phyloP scores from a whole-genome alignment of 2,329 filamentous ascomycete species.

The Orbilia quercus region DNA sequence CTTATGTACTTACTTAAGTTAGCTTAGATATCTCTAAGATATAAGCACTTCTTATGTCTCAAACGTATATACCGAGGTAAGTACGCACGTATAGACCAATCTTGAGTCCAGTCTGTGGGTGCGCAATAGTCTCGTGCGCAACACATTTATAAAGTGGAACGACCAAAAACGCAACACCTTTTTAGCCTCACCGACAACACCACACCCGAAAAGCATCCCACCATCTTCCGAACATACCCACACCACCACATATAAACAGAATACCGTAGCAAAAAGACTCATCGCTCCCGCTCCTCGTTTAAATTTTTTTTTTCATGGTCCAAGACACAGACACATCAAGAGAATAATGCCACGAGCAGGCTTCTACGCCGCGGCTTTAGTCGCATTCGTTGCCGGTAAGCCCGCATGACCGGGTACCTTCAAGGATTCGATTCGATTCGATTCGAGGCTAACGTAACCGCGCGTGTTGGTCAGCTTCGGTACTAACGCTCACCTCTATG shows the following conservation, averaged over 20 bases:
- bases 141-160: too few relatives aligned
- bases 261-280: constrained; percentile 30
- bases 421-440: too few relatives aligned
- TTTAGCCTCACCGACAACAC: neutral
- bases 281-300: constrained; percentile 9
- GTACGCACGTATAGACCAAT: too few relatives aligned
- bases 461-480: constrained; percentile 69
- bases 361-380: constrained; percentile 64
- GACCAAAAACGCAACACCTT: constrained; percentile 28
- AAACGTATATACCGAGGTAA: too few relatives aligned
- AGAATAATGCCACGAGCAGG: constrained; percentile 64
- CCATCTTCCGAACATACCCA: constrained; percentile 15
- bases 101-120: too few relatives aligned
- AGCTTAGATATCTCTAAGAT: too few relatives aligned
- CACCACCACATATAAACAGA: constrained; percentile 3
- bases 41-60: too few relatives aligned
- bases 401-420: too few relatives aligned
- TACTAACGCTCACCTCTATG: constrained; percentile 77
- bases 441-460: too few relatives aligned
- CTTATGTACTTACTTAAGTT: too few relatives aligned
- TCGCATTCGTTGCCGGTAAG: constrained; percentile 65
- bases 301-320: constrained; percentile 9
- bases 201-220: neutral
- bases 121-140: too few relatives aligned
- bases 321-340: constrained; percentile 9